Conservation (phyloP, 108 stramenopile species). For the Cyclotella baltica region DNA sequence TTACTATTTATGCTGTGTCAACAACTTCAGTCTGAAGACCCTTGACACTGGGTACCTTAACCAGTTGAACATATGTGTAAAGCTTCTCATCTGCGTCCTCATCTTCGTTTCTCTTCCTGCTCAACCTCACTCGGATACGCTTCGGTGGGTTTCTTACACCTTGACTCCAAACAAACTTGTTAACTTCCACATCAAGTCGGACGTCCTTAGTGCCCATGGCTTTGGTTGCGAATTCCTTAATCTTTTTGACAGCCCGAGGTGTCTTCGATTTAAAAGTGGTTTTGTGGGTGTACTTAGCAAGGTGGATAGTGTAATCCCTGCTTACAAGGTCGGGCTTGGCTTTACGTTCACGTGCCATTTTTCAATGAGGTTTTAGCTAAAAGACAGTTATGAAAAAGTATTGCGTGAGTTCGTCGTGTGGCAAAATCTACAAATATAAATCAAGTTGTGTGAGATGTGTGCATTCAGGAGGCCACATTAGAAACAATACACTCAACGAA, state of each 20-base stretch:
- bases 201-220: conserved; percentile 97
- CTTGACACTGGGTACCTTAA: conserved; percentile 94
- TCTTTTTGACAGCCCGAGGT: conserved; percentile 97
- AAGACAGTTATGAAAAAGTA: too few species aligned
- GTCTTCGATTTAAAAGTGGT: conserved; percentile 97
- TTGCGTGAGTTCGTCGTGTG: too few species aligned
- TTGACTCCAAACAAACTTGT: conserved; percentile 93
- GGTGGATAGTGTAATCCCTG: conserved; percentile 98
- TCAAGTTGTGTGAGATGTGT: too few species aligned
- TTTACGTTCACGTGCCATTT: conserved; percentile 65
- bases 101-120: conserved; percentile 98
- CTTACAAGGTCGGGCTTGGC: conserved; percentile 87
- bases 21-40: conserved; percentile 96
- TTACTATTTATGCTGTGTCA: conserved; percentile 47
- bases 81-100: conserved; percentile 99
- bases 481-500: too few species aligned
- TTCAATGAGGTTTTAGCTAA: too few species aligned
- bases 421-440: not conserved
- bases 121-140: conserved; percentile 96
- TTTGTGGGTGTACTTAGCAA: conserved; percentile 95
- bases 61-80: conserved; percentile 97
- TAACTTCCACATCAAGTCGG: conserved; percentile 84
- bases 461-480: too few species aligned
- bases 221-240: conserved; percentile 94
- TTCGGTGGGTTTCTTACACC: conserved; percentile 98